Conservation (phyloP, 345 rosid species). For the Anacardium occidentale region DNA sequence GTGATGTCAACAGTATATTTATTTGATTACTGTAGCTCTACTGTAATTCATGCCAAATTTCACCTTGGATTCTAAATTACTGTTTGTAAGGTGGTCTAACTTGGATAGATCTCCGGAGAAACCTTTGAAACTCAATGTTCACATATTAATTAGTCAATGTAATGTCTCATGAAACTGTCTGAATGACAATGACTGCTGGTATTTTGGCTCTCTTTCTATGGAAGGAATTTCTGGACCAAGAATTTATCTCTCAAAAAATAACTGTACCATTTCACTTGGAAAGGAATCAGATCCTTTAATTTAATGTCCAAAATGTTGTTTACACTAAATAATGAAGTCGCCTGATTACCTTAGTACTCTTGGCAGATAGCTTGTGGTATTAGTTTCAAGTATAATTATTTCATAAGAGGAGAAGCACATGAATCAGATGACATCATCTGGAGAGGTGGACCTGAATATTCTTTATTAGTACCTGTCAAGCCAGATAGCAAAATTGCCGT, state of each 20-base stretch:
- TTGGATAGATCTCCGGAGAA: background rate
- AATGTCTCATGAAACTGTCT: background rate
- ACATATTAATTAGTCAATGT: background rate
- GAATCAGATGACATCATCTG: constrained; percentile 56
- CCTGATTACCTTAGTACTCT: constrained; percentile 7
- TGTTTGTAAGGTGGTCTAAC: background rate
- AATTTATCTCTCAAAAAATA: background rate
- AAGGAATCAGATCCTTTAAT: background rate
- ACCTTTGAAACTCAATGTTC: background rate
- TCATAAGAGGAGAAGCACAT: constrained; percentile 3
- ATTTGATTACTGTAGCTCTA: background rate
- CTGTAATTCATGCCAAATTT: background rate
- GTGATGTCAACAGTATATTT: background rate
- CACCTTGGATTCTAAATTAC: background rate
- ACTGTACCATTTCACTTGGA: background rate
- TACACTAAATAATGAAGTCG: background rate
- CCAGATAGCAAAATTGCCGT: constrained; percentile 45
- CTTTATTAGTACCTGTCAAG: constrained; percentile 26
- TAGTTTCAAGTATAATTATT: no score
- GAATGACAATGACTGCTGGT: background rate
- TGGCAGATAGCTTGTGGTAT: no score
- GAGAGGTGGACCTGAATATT: constrained; percentile 88
- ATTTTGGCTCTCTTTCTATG: background rate
- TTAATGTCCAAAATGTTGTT: constrained; percentile 1
- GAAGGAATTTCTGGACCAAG: background rate